Base-by-base conservation (phyloP, 306 rosid species). In the Comarum palustre region DNA sequence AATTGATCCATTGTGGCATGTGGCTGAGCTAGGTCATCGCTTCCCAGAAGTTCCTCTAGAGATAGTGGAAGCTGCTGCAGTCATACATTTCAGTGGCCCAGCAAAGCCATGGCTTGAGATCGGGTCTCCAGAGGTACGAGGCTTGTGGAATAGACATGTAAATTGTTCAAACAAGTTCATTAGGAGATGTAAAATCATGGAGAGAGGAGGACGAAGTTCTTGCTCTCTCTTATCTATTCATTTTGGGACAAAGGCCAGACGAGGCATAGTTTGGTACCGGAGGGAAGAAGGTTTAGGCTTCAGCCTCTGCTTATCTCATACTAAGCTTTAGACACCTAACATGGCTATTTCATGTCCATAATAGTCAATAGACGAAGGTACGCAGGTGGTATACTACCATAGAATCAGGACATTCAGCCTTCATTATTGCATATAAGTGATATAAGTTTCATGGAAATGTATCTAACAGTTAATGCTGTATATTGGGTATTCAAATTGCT, bases 91-190 rank as follows among this genome's bases (percentile, higher is more conserved):
- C 93, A 89, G 93, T 46, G 98, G 98, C 75, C 98, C 97, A 31
- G 97, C 96, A 58, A 93, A 93, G 84, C 97, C 98, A n/a, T 90
- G 98, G 97, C 96, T 93, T 6, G 96, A 90, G 82, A 90, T 90
- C 48, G 86, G 96, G 50, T 79, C 76, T 76, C 89, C 98, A 22
- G 87, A 86, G 87, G 90, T 84, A 82, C 87, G 89, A 57, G 85
- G 83, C 70, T 82, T 87, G 59, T 93, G 98, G 98, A 84, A 65
- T 66, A 87, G 79, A 80, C 82, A 90, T 80, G 90, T 90, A 80
- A 90, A 86, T 81, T 75, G 50, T 63, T 87, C 98, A 73, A 74
- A 93, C 85, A 87, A 79, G 80, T 93, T 90, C 63, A 74, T 88
- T 62, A 84, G 85, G 82, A 86, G 82, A 86, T 93, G 98, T 82